These are phyloP conservation scores for Penicillium lagena DNA, from an alignment of 495 filamentous ascomycete species.

Conservation along the genomic window DNA sequence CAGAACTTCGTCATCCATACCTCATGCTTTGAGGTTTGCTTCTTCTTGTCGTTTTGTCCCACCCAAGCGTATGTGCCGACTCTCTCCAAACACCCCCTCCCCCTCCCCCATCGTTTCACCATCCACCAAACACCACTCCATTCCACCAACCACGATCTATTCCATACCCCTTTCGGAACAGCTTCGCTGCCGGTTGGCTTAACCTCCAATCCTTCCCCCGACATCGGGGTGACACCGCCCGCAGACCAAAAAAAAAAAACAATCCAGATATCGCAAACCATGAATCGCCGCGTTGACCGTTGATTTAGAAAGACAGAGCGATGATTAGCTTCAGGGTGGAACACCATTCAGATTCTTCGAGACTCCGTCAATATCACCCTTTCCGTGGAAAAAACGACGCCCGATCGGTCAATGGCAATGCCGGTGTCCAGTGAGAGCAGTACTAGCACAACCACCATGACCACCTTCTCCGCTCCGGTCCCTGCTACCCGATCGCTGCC, in stretches of 20 bases:
- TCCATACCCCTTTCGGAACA: too few relatives aligned
- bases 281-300: conserved; percentile 19
- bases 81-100: conserved; percentile 12
- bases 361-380: conserved; percentile 34
- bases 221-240: not conserved
- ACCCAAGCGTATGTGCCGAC: conserved; percentile 32
- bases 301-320: conserved; percentile 39
- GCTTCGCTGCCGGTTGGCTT: too few relatives aligned
- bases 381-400: conserved; percentile 29
- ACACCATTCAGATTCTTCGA: conserved; percentile 42
- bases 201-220: not conserved
- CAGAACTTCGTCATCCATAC: conserved; percentile 8
- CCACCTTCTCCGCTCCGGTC: conserved; percentile 39
- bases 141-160: not conserved
- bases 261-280: not conserved
- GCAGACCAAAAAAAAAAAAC: conserved; percentile 8
- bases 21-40: conserved; percentile 36
- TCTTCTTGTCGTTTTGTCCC: conserved; percentile 29
- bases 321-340: conserved; percentile 47
- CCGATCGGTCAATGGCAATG: conserved; percentile 36
- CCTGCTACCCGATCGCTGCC: conserved; percentile 37
- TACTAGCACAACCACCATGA: conserved; percentile 39
- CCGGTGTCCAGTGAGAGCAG: conserved; percentile 45
- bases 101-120: conserved; percentile 9
- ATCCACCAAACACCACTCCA: not conserved